phyloP scores from a whole-genome alignment of 106 monocot genomes.

The Agapanthus africanus region DNA sequence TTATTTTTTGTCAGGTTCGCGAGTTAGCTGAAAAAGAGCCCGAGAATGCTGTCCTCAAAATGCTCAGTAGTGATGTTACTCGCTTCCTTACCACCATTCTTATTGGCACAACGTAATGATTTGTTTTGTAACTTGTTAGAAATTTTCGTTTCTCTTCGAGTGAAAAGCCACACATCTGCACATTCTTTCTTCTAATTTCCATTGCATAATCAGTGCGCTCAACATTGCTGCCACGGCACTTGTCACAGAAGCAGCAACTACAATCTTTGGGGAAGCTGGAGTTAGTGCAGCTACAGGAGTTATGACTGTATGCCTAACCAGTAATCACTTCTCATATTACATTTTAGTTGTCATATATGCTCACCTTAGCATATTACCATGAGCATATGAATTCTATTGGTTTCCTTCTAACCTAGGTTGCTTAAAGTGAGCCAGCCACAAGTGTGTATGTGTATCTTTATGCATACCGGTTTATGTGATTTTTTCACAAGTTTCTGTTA shows the following conservation, averaged over 20 bases:
- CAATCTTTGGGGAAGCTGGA: slow-evolving; percentile 96
- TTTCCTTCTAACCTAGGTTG: not conserved
- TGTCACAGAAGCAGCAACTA: slow-evolving; percentile 81
- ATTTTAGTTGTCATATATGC: not conserved
- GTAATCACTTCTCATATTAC: not conserved
- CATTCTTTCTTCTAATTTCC: not conserved
- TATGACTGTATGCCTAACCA: slow-evolving; percentile 92
- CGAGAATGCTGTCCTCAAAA: slow-evolving; percentile 80
- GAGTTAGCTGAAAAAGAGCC: slow-evolving; percentile 94
- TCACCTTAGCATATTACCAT: not conserved
- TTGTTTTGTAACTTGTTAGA: slow-evolving; percentile 1
- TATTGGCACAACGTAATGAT: slow-evolving; percentile 89
- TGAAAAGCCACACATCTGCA: not conserved
- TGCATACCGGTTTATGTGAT: too few species aligned
- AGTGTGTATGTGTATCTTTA: too few species aligned
- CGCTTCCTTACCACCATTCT: slow-evolving; percentile 97
- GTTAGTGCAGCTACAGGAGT: slow-evolving; percentile 91
- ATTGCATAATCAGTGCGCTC: slow-evolving; percentile 49
- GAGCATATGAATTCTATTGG: slow-evolving; percentile 3
- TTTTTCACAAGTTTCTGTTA: too few species aligned
- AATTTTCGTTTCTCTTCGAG: not conserved
- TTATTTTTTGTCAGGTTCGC: slow-evolving; percentile 51
- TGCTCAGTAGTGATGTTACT: slow-evolving; percentile 81
- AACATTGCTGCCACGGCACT: slow-evolving; percentile 95
- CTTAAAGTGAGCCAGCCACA: not conserved